phyloP scores from a whole-genome alignment of 1,284 basidiomycete genomes.

The Rhodotorula sp. region DNA sequence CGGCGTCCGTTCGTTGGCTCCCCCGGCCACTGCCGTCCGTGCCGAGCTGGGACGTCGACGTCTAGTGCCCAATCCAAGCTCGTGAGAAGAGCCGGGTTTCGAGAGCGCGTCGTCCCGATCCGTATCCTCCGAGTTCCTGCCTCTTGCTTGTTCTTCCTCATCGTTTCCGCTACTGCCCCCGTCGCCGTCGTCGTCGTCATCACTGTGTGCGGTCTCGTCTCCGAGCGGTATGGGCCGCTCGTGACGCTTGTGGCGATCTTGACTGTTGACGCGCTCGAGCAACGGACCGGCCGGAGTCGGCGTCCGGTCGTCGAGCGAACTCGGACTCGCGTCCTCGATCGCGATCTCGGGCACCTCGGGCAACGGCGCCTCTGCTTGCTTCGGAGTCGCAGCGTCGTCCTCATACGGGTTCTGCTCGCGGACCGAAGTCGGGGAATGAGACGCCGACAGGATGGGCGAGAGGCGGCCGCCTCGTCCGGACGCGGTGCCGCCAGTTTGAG shows the following conservation, averaged over 20 bases:
- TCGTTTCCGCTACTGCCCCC: slow-evolving; percentile 8
- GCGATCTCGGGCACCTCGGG: slow-evolving; percentile 1
- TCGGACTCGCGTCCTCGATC: background rate
- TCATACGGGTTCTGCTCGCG: background rate
- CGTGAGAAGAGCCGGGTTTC: background rate
- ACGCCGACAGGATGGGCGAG: slow-evolving; percentile 6
- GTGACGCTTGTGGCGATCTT: background rate
- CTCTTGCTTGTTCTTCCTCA: background rate
- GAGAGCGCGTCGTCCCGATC: background rate
- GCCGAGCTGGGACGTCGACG: background rate
- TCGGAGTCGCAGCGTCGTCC: slow-evolving; percentile 14
- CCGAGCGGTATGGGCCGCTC: no score
- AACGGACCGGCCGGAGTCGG: slow-evolving; percentile 12
- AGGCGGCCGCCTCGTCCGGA: background rate
- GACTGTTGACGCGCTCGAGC: background rate
- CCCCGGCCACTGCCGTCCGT: background rate
- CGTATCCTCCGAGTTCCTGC: slow-evolving; percentile 1
- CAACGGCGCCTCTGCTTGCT: slow-evolving; percentile 4
- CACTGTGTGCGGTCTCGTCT: background rate
- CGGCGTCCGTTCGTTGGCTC: slow-evolving; percentile 25
- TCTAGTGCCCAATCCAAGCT: background rate
- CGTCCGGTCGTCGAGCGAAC: slow-evolving; percentile 16
- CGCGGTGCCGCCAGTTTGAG: background rate
- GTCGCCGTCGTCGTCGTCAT: slow-evolving; percentile 19
- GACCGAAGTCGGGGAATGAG: background rate